Evolutionary conservation across 768 basidiomycete species (phyloP).

Genomic region (Baorangia bicolor): DNA sequence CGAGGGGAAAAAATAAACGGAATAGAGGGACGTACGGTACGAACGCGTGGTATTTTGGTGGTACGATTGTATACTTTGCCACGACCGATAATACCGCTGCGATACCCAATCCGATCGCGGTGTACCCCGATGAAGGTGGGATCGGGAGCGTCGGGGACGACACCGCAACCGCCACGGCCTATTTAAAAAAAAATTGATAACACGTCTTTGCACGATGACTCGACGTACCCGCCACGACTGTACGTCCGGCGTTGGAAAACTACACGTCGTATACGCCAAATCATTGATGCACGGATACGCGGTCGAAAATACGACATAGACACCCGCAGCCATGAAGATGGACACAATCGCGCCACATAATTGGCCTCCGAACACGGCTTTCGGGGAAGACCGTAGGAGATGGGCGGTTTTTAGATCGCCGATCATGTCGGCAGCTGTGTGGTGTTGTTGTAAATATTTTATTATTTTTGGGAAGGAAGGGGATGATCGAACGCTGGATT

Average conservation of each 20-base stretch:
- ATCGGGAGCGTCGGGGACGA: slow-evolving; percentile 35
- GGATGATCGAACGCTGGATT: neutral
- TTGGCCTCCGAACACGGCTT: slow-evolving; percentile 61
- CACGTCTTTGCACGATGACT: neutral
- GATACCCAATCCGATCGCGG: slow-evolving; percentile 53
- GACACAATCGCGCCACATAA: slow-evolving; percentile 57
- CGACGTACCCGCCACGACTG: slow-evolving; percentile 25
- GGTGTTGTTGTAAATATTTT: neutral
- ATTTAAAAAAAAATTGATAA: neutral
- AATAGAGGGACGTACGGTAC: slow-evolving; percentile 18
- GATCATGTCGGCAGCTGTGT: slow-evolving; percentile 55
- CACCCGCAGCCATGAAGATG: slow-evolving; percentile 55
- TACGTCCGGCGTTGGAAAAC: slow-evolving; percentile 25
- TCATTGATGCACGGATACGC: slow-evolving; percentile 57
- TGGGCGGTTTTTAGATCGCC: slow-evolving; percentile 71
- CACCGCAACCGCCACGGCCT: slow-evolving; percentile 21
- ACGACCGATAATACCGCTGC: slow-evolving; percentile 44
- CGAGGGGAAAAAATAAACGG: too few species aligned
- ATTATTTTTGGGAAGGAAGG: neutral
- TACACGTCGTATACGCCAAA: slow-evolving; percentile 13
- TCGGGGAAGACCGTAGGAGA: slow-evolving; percentile 62
- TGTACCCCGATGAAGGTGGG: slow-evolving; percentile 54
- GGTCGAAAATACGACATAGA: slow-evolving; percentile 62
- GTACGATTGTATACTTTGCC: slow-evolving; percentile 34
- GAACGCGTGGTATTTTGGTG: slow-evolving; percentile 21